Base-by-base conservation (phyloP, 1,284 basidiomycete species). In the Mycosarcoma maydis region DNA sequence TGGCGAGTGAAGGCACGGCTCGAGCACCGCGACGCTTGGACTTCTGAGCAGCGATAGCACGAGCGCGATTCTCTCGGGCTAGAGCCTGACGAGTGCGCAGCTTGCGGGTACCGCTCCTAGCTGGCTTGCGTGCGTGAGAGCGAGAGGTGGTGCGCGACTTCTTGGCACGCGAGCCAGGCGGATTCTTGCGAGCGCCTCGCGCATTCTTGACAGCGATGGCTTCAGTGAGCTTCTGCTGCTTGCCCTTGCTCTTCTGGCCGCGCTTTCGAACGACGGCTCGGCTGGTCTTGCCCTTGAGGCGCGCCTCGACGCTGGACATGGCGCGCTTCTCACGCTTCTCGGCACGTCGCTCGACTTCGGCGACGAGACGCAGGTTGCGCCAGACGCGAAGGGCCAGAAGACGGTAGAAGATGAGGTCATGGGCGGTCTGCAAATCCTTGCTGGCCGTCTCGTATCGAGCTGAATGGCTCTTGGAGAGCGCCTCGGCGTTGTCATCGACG, bases 321-420 rank as follows among this genome's bases (percentile, higher is more conserved):
- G 75, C 75, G 16, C 73, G 67, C 56, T 61, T 62, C 44, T 80
- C 76, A 44, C 78, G 71, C 54, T 67, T 68, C 44, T 70, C 71
- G 13, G 78, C 67, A 22, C 75, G 70, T 20, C 54, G 57, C 52
- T 79, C 62, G 14, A 81, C 74, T 27, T 78, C 74, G 6, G 71
- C 66, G 17, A 74, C 62, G 19, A 81, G 55, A 44, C 73, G 70
- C 33, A 71, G 55, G 43, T 78, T 78, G 16, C 80, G 66, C 45
- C 61, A 71, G 39, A 80, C 56, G 37, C 78, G 77, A 23, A 80
- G 65, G 14, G 66, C 64, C 27, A 79, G 66, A 26, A 81, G 62
- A 22, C 70, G 69, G 59, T 80, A 81, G 38, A 72, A 58, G 47
- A 81, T 60, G 45, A 69, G 78, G 48, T 81, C 80, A 55, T 81